These are phyloP conservation scores for Hirsutella minnesotensis DNA, from an alignment of 2,329 filamentous ascomycete genomes.

Conservation along the genomic window DNA sequence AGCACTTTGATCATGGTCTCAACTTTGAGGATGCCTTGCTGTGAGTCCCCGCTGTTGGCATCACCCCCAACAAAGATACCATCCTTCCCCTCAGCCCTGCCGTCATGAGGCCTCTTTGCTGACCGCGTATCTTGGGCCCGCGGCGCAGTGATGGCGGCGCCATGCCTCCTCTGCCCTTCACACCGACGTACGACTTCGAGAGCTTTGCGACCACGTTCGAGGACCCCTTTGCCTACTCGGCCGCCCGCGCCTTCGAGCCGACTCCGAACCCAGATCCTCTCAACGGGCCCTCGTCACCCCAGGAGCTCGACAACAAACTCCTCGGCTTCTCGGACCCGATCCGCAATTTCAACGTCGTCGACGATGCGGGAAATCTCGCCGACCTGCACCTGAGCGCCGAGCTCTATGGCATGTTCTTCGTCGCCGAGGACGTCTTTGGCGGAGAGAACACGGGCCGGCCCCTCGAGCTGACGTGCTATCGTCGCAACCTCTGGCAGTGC, in stretches of 20 bases:
- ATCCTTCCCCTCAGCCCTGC: too few relatives aligned
- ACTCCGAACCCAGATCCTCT: constrained; percentile 30
- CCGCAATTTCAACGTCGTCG: constrained; percentile 49
- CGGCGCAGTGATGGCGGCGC: constrained; percentile 19
- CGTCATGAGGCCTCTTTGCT: too few relatives aligned
- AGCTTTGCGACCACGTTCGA: constrained; percentile 50
- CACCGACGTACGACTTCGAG: constrained; percentile 49
- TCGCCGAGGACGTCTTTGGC: constrained; percentile 70
- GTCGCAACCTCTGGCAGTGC: constrained; percentile 89
- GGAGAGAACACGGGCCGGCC: constrained; percentile 44
- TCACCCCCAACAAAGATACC: too few relatives aligned
- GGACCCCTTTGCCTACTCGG: constrained; percentile 50
- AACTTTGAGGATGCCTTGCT: constrained; percentile 45
- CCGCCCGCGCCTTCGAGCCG: constrained; percentile 31
- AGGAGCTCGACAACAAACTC: constrained; percentile 56
- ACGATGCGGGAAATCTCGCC: constrained; percentile 51
- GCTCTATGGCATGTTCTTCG: constrained; percentile 80
- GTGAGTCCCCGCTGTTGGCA: constrained; percentile 31
- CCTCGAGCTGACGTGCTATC: constrained; percentile 85
- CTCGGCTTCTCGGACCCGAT: constrained; percentile 60
- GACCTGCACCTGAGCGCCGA: constrained; percentile 61
- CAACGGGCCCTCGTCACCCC: constrained; percentile 35
- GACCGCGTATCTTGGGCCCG: not conserved
- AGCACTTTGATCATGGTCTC: constrained; percentile 39
- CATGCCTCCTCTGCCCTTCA: constrained; percentile 35